Base-by-base conservation (phyloP, 2,329 filamentous ascomycete genomes). In the Diatrype stigma region DNA sequence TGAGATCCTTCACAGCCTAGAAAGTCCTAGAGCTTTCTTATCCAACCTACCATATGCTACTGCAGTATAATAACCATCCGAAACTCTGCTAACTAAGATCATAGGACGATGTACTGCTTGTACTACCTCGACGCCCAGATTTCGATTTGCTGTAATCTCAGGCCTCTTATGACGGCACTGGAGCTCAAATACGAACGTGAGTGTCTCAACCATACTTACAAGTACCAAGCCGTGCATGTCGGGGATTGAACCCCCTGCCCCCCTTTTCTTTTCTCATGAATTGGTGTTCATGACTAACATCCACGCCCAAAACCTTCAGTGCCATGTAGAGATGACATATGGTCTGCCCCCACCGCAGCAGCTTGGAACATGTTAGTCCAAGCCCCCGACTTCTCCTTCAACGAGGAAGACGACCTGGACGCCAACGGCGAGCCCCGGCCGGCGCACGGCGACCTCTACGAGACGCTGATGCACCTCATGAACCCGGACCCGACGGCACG, bases 281-380 rank as follows among this genome's bases (percentile, higher is more conserved):
- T 30, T n/a, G n/a, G n/a, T n/a, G n/a, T n/a, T n/a, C n/a, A 37
- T 12, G 6, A 16, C 34, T 7, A 37, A 16, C 14, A 37, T 12
- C 16, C 4, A 37, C n/a, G 12, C 6, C 26, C 5, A 5, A 30
- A 30, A 30, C 26, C 26, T 34, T 12, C 34, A 37, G 34, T 51
- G 45, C 49, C 49, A 14, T 51, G 49, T 21, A 44, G 49, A 47
- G 49, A 51, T 30, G 49, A 51, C 42, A 34, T 51, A 14, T 51
- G 49, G 49, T 47, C 45, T 37, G 49, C 49, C 21, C 49, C 37
- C 23, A 40, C 49, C 14, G 45, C 45, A 32, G 19, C 35, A 5
- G 45, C 49, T 17, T 51, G 49, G 49, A 59, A 52, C 59, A 66
- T 64, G 44, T 57, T 61, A 42, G 55, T 37, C 12, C 42, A 48